Evolutionary conservation across 257 asterid genomes (phyloP), one percentile per base, ranked within the genome.

Genomic region (Orobanche coerulescens): DNA sequence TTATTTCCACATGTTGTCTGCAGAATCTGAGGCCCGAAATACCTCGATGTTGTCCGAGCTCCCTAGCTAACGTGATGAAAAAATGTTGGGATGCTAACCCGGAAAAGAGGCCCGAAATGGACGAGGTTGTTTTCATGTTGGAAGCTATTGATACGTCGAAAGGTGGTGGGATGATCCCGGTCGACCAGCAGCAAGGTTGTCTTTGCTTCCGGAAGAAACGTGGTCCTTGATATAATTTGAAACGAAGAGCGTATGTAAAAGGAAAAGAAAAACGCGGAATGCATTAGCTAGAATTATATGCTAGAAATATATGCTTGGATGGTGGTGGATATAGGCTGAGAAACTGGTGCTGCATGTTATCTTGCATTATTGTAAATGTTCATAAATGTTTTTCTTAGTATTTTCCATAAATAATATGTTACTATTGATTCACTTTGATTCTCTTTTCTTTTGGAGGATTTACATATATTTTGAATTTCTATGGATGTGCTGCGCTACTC

Each of bases 151-250:
- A 88, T 69, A 85, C 95, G 1, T 67, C 95, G 1, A 85, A 83
- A 73, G 96, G 96, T 1, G 96, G 96, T n/a, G 96, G 96, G 50
- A 88, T 88, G 96, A 88, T 88, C 71, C 96, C 96, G 0, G 71
- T 62, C 6, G 96, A 83, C 70, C 93, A 88, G 61, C 90, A 79
- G 57, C 86, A 79, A 30, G 81, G 95, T 4, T 88, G 96, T 70
- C 79, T 88, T 18, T 88, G 95, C 57, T 83, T 85, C 73, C 61
- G 75, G 26, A 79, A 80, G 79, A 18, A 53, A 22, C 85, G 96
- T 2, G 96, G 96, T n/a, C 96, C 96, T 2, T 85, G 76, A 81
- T 20, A 40, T 13, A 16, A 16, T 7, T 4, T 13, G 42, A 36
- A 36, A 5, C 42, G 20, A 30, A 51, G 26, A 67, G 58, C 58